Percentiles rank a stretch among this genome's conserved stretches.
Conservation (phyloP, 106 monocot genomes). For the Phalaenopsis aphrodite region DNA sequence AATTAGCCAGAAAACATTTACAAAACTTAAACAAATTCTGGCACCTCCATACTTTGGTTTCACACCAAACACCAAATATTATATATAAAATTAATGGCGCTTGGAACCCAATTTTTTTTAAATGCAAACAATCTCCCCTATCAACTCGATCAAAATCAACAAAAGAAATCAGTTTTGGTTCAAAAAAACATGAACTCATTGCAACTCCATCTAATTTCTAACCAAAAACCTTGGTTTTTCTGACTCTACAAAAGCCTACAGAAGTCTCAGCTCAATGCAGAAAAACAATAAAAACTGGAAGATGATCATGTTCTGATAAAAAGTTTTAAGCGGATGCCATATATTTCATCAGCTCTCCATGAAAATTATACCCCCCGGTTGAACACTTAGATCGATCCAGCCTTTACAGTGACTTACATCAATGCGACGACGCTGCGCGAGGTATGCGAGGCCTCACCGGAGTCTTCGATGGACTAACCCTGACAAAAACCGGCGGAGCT, state of each 20-base stretch:
- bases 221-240: not conserved
- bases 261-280: slow-evolving; percentile 4
- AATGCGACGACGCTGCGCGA: slow-evolving; percentile 12
- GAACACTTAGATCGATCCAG: not conserved
- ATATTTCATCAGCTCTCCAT: slow-evolving; percentile 6
- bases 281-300: not conserved
- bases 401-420: not conserved
- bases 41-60: not conserved
- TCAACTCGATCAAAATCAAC: not conserved
- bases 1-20: no score
- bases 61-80: not conserved
- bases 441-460: slow-evolving; percentile 42
- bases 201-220: not conserved
- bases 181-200: not conserved
- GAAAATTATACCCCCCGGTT: not conserved
- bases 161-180: not conserved
- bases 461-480: slow-evolving; percentile 74
- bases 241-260: not conserved
- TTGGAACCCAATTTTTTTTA: no score
- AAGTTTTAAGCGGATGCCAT: not conserved
- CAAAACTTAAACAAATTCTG: not conserved
- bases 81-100: no score
- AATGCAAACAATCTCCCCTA: no score
- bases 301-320: slow-evolving; percentile 7
- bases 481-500: not conserved